Base-by-base conservation (phyloP, 208 protist genomes). In the Borovskyia barvae region DNA sequence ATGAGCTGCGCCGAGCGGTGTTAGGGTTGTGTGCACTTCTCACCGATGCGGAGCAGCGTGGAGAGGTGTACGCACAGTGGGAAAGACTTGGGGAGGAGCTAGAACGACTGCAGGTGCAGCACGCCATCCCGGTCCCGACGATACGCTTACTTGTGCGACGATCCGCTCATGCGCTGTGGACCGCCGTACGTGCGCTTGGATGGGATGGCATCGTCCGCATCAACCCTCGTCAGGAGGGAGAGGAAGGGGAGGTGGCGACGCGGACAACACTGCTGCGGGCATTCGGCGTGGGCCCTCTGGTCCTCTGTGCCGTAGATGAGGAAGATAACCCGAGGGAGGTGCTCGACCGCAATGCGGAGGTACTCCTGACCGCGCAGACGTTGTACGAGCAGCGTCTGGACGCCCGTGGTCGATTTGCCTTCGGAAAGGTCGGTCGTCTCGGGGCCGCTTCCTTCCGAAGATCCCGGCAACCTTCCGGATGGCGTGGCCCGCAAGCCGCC, bases 121-220 rank as follows among this genome's bases (percentile, higher is more conserved):
- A 51, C 48, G 43, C 66, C 15, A 46, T 73, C 1, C 49, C 58
- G 1, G 64, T 64, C 9, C 37, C 64, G 8, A 71, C 64, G 33
- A 47, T 67, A 26, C 52, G 50, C 9, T 35, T 28, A 3, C 42
- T 46, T 4, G 46, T 54, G 40, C 39, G 56, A 7, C 52, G 53
- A 29, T 51, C 26, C 9, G 63, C 62, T 7, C 37, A 29, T 9
- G 46, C 49, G 56, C 8, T 71, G 40, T 50, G 30, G 25, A 25
- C 37, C 39, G 47, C 43, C 22, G 52, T 70, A 43, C 54, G 37
- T 7, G 20, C 54, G 2, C 54, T 70, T 3, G 24, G n/a, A 6
- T 71, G 64, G 64, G 64, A 71, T 19, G 64, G 64, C 11, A 64
- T 39, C 1, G 36, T 42, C 14, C 41, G 17, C 6, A 12, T 29